Conservation (phyloP, 2,329 filamentous ascomycete species). For the Aspergillus quadrilineatus region DNA sequence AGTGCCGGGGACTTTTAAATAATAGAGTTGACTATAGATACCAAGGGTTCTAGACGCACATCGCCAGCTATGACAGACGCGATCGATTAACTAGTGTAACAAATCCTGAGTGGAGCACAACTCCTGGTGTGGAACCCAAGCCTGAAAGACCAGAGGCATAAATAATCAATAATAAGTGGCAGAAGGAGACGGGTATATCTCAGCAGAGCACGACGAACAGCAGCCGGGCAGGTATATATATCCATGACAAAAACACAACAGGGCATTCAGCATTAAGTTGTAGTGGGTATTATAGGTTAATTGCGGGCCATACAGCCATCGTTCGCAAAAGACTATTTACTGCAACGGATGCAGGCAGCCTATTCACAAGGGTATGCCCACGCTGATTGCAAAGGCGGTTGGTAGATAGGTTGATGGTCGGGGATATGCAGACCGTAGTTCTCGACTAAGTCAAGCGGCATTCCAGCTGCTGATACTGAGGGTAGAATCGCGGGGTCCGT, state of each 20-base stretch:
- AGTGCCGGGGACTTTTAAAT: no score
- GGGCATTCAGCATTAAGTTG: background rate
- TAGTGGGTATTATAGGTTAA: background rate
- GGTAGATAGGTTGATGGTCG: conserved; percentile 22
- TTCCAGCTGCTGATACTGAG: conserved; percentile 8
- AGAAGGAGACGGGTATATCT: background rate
- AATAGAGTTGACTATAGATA: no score
- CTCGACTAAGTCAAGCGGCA: conserved; percentile 27
- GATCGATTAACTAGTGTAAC: background rate
- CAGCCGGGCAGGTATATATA: background rate
- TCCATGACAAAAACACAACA: background rate
- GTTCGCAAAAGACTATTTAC: background rate
- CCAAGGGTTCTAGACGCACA: no score
- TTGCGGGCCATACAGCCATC: background rate
- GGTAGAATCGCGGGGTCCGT: conserved; percentile 20
- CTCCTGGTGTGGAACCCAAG: background rate
- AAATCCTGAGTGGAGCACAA: background rate
- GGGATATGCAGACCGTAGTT: conserved; percentile 27
- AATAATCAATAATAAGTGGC: background rate
- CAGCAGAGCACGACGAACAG: background rate
- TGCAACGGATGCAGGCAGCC: background rate
- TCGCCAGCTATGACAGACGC: no score
- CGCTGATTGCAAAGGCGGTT: conserved; percentile 13
- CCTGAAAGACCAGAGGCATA: background rate
- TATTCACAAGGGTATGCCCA: conserved; percentile 25